A percentile compares a stretch with the other conserved stretches of the same genome.
Conservation (phyloP, 768 basidiomycete genomes). For the Lactifluus volemus region DNA sequence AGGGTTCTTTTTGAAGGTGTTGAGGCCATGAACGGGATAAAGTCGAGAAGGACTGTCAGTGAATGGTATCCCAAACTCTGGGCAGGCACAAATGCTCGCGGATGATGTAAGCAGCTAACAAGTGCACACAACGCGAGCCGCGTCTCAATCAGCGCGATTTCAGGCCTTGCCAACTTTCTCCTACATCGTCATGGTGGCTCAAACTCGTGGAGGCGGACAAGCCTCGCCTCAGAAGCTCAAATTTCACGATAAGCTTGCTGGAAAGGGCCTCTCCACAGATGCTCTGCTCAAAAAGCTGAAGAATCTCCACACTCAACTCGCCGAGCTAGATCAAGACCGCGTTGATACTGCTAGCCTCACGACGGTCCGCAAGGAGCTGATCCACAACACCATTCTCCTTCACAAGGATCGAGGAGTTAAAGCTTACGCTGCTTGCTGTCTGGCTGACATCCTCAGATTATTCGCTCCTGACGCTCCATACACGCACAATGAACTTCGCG, state of each 20-base stretch:
- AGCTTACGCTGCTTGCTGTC: slow-evolving; percentile 87
- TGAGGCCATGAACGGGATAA: slow-evolving; percentile 16
- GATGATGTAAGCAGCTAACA: slow-evolving; percentile 9
- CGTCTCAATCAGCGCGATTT: slow-evolving; percentile 9
- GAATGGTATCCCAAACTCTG: no score
- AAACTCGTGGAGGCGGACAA: slow-evolving; percentile 53
- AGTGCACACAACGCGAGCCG: slow-evolving; percentile 18
- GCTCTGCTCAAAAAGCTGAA: slow-evolving; percentile 80
- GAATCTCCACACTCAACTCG: slow-evolving; percentile 65
- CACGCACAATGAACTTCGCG: slow-evolving; percentile 77
- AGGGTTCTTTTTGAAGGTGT: slow-evolving; percentile 44
- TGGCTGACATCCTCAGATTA: slow-evolving; percentile 86
- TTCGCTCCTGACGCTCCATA: slow-evolving; percentile 98
- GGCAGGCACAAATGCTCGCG: neutral
- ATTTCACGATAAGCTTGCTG: slow-evolving; percentile 77
- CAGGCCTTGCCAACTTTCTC: neutral
- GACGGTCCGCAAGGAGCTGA: slow-evolving; percentile 67
- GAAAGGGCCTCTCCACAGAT: slow-evolving; percentile 73
- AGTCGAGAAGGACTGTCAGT: neutral
- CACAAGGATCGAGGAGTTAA: slow-evolving; percentile 97
- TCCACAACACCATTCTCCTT: slow-evolving; percentile 69
- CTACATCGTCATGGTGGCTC: slow-evolving; percentile 51
- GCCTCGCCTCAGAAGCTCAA: slow-evolving; percentile 50
- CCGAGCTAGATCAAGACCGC: slow-evolving; percentile 78
- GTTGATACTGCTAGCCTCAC: slow-evolving; percentile 69